These are phyloP conservation scores for Trematosphaeria pertusa DNA, from an alignment of 2,329 filamentous ascomycete species.

Conservation along the genomic window DNA sequence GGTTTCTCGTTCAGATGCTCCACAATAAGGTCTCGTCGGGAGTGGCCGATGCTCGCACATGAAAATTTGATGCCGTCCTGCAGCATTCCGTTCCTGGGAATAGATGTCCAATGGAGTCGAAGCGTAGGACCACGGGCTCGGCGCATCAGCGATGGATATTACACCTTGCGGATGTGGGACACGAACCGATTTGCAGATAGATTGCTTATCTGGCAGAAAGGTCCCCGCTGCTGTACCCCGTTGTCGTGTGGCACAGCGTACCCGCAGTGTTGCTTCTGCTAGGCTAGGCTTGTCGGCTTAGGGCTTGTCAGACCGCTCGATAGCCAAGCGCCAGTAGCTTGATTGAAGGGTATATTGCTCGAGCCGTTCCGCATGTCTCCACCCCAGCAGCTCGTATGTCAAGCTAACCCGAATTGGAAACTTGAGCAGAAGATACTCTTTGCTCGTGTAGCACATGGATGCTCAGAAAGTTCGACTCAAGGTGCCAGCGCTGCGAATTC, in stretches of 20 bases:
- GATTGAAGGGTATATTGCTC: slow-evolving; percentile 2
- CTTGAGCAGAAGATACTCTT: not conserved
- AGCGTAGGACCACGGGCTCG: slow-evolving; percentile 8
- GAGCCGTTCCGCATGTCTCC: slow-evolving; percentile 10
- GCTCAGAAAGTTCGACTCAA: no score
- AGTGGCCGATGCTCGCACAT: not conserved
- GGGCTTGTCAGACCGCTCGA: not conserved
- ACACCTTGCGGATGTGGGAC: slow-evolving; percentile 11
- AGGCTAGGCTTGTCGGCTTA: not conserved
- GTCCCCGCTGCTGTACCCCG: slow-evolving; percentile 3
- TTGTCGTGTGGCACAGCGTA: not conserved
- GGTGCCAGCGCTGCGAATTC: no score
- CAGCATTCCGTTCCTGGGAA: not conserved
- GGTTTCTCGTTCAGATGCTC: not conserved
- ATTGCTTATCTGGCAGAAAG: slow-evolving; percentile 7
- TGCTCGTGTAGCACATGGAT: no score
- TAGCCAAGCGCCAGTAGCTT: not conserved
- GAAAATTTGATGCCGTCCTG: not conserved
- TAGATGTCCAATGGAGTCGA: slow-evolving; percentile 13
- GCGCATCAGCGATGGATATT: slow-evolving; percentile 14
- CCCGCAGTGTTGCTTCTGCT: not conserved
- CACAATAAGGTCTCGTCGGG: not conserved
- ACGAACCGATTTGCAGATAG: slow-evolving; percentile 15
- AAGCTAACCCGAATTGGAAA: not conserved
- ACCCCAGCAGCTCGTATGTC: not conserved